Percentiles rank a stretch among this genome's conserved stretches.
phyloP scores from a whole-genome alignment of 2,329 filamentous ascomycete genomes.

The Teratosphaeria viscida region DNA sequence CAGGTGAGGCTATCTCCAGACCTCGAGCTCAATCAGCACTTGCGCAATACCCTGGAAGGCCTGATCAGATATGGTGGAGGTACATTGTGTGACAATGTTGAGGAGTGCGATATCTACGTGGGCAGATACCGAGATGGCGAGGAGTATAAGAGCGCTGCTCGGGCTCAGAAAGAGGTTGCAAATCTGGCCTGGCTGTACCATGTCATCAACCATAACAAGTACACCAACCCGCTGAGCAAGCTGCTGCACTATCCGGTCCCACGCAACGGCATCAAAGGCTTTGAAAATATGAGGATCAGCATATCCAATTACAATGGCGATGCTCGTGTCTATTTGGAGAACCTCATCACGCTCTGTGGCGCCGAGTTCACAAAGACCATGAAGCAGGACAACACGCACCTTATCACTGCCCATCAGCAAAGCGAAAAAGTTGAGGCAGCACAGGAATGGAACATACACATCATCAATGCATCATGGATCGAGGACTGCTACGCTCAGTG shows the following conservation, averaged over 20 bases:
- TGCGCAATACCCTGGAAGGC: conserved; percentile 56
- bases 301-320: conserved; percentile 96
- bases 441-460: conserved; percentile 79
- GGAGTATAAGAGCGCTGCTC: conserved; percentile 67
- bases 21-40: conserved; percentile 56
- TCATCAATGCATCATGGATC: conserved; percentile 92
- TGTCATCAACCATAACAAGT: conserved; percentile 77
- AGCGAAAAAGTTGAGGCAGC: conserved; percentile 93
- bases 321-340: conserved; percentile 85
- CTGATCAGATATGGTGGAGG: conserved; percentile 67
- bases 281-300: conserved; percentile 67
- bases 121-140: conserved; percentile 76
- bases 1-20: conserved; percentile 69
- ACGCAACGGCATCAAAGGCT: conserved; percentile 65
- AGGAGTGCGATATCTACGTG: conserved; percentile 70
- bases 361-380: conserved; percentile 90
- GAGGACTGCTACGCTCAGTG: conserved; percentile 95
- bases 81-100: conserved; percentile 51
- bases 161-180: conserved; percentile 70
- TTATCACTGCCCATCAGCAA: conserved; percentile 78
- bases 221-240: conserved; percentile 73
- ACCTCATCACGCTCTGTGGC: conserved; percentile 72
- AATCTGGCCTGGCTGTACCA: conserved; percentile 92
- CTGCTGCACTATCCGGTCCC: conserved; percentile 86
- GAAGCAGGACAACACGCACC: conserved; percentile 89